Base-by-base conservation (phyloP, 331 rosid genomes). In the Saraca asoca region DNA sequence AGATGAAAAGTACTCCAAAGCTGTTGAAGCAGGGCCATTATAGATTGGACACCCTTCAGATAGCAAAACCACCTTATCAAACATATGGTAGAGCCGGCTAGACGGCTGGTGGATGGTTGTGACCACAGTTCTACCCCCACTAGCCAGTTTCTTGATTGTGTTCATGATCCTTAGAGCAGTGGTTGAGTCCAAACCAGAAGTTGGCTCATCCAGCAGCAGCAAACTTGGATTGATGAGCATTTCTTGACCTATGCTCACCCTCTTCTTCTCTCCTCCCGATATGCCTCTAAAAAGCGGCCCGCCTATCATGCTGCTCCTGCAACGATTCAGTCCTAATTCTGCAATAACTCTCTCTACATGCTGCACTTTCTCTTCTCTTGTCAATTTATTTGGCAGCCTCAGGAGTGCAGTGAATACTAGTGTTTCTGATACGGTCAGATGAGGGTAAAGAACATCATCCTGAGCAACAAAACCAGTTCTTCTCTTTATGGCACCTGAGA, bases 41-140 rank as follows among this genome's bases (percentile, higher is more conserved):
- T 90, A 94, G 58, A 94, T 88, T 33, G 99, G 96, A 55, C 71
- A 77, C 5, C 99, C 99, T 79, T 94, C 99, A 17, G 99, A 94
- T 18, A 94, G 82, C 64, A 94, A 62, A 9, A 94, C 78, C 11
- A 94, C 92, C 66, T 94, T 94, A 69, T 94, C 99, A 44, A 94
- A 94, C 96, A 94, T 88, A 19, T 94, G 89, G 80, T 86, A 94
- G 19, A 94, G 90, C 11, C 99, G 79, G 71, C 96, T 94, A 12
- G 99, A 94, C n/a, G 99, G 99, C 68, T 94, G 99, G 46, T 94
- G 99, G 67, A 94, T 94, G 51, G 99, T 94, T 63, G 96, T 90
- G 58, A 94, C 85, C 19, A 94, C 89, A 16, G 97, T 94, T 65
- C 99, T 83, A 7, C 99, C 99, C 1, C 96, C 99, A 5, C 72